Evolutionary conservation across 2,329 filamentous ascomycete genomes (phyloP), one percentile per base, ranked within the genome.

Genomic region (Epichloe festucae): DNA sequence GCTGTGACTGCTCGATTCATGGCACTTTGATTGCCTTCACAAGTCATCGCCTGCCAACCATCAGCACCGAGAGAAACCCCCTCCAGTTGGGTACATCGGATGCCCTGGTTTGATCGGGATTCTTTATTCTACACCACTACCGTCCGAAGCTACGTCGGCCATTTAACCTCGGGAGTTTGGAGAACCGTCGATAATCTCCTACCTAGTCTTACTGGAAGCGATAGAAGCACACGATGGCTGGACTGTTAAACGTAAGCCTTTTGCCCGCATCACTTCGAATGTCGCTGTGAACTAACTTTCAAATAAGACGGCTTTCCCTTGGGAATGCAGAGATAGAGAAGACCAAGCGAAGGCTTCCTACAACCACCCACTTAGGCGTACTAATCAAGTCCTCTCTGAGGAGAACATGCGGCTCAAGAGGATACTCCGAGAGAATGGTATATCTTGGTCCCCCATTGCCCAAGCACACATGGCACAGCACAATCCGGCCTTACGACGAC

Each of bases 301-400:
- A 35, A 23, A 38, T 15, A 46, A 70, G 64, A 58, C 60, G 19
- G 56, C 63, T 36, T 68, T 66, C 46, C 70, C 75, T 4, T 74
- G 71, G 71, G 75, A 78, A 57, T 73, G 71, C 52, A 73, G 74
- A 50, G 76, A 79, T 56, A 73, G 72, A 57, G 68, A 74, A 53
- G 74, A 78, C 34, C 68, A 72, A 62, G 73, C 75, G 46, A 72
- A 71, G 61, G 62, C 65, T 38, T 66, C 68, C 46, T 77, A 74
- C 59, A 71, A 76, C 35, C 64, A 70, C 35, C 74, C 74, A 35
- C 63, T 76, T n/a, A 74, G 74, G 31, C 63, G 62, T 51, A 67
- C 70, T 56, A 75, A 75, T 48, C 67, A 68, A 55, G 61, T 65
- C 47, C 67, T 79, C 3, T 55, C 65, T 14, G 71, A 75, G 17